Base-by-base conservation (phyloP, 2,329 filamentous ascomycete genomes). In the Aspergillus chevalieri region DNA sequence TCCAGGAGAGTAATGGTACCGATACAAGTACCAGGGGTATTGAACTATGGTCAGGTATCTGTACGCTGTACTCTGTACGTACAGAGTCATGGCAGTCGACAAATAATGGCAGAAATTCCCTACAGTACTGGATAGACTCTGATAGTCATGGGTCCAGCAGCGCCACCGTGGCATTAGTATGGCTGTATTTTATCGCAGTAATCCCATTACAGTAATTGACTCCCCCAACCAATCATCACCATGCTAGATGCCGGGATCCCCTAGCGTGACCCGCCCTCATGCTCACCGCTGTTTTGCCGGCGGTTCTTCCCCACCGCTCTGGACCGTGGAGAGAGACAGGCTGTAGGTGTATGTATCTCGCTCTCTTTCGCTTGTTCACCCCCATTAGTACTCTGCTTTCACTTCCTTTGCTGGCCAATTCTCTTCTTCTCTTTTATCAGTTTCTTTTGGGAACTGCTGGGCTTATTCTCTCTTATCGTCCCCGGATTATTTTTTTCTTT, bases 211-310 rank as follows among this genome's bases (percentile, higher is more conserved):
- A 10, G 26, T 28, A 28, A 28, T 28, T 39, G 36, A 19, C 36
- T 39, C 10, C 41, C 39, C 33, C 44, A 48, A 43, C 34, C 46
- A 39, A 19, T 19, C 50, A 47, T 45, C 36, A 26, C 45, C 24
- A 48, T 28, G 43, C 9, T 28, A 51, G 48, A 54, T 28, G 56
- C 62, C 57, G 62, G 59, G 55, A 57, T 59, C 56, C 61, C 61
- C 66, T 68, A 67, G 65, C 68, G 66, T 64, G 65, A 63, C 65
- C 65, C 60, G 50, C 50, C 48, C 49, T 51, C 51, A 55, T 60
- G 57, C 66, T 71, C 69, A 72, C 69, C 69, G 69, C 69, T 69
- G 66, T 65, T 71, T 70, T 28, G 36, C 36, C 19, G 36, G 15
- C 19, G 36, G 15, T 39, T 15, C 36, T 39, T 15, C 36, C 19